Conservation (phyloP, 2,329 filamentous ascomycete genomes). For the Ophiosphaerella korrae region DNA sequence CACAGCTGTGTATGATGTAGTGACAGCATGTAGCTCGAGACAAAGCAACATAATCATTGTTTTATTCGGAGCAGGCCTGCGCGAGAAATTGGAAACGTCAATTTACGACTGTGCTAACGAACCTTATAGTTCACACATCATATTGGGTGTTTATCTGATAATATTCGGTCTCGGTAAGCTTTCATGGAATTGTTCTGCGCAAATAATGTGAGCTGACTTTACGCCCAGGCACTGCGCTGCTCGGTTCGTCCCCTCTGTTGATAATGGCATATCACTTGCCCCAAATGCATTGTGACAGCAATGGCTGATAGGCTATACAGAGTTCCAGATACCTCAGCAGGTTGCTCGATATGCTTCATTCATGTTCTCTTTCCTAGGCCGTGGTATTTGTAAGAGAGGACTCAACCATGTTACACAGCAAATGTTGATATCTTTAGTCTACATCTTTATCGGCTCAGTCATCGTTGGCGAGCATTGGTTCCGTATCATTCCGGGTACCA, state of each 20-base stretch:
- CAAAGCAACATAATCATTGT: background rate
- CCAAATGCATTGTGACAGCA: background rate
- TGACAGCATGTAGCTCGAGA: no score
- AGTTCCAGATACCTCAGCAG: conserved; percentile 95
- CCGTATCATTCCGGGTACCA: conserved; percentile 75
- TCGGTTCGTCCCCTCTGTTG: conserved; percentile 41
- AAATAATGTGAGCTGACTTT: conserved; percentile 17
- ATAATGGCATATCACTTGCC: background rate
- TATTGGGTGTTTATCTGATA: conserved; percentile 86
- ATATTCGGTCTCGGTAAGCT: conserved; percentile 79
- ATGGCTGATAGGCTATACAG: conserved; percentile 46
- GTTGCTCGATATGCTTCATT: conserved; percentile 94
- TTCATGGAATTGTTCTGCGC: background rate
- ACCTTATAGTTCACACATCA: conserved; percentile 65
- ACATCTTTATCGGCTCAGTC: conserved; percentile 91
- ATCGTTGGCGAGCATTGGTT: conserved; percentile 71
- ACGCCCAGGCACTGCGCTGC: conserved; percentile 63
- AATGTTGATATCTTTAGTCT: conserved; percentile 66
- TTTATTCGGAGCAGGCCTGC: no score
- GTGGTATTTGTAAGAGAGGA: conserved; percentile 82
- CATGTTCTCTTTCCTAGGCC: conserved; percentile 95
- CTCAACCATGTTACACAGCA: background rate
- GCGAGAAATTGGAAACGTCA: background rate
- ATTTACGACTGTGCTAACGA: conserved; percentile 24
- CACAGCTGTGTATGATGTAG: no score